phyloP scores from a whole-genome alignment of 1,284 basidiomycete genomes.

The Leccinum brunneo-olivaceum region DNA sequence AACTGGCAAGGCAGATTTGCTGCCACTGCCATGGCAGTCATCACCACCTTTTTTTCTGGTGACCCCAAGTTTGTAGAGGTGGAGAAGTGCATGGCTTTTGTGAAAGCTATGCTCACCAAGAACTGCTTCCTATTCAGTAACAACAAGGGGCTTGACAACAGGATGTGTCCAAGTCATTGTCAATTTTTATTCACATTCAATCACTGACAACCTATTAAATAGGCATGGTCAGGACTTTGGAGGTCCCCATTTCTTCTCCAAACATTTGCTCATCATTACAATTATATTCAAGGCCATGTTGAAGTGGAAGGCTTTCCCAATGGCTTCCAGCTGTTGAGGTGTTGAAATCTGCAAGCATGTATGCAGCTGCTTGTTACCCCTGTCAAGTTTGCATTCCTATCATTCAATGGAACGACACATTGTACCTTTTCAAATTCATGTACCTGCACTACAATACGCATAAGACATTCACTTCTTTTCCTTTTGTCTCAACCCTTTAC shows the following conservation, averaged over 20 bases:
- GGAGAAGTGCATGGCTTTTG: not conserved
- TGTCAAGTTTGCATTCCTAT: too few relatives aligned
- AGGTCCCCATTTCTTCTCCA: not conserved
- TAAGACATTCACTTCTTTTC: too few relatives aligned
- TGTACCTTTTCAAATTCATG: too few relatives aligned
- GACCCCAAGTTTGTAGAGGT: not conserved
- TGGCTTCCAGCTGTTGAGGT: not conserved
- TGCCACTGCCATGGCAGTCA: not conserved
- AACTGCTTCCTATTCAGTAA: slow-evolving; percentile 3
- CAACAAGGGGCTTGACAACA: slow-evolving; percentile 1
- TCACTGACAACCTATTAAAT: not conserved
- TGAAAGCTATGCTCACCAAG: slow-evolving; percentile 1
- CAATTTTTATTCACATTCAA: not conserved
- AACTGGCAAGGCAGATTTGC: slow-evolving; percentile 1
- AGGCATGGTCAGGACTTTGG: slow-evolving; percentile 6
- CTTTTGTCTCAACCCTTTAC: too few relatives aligned
- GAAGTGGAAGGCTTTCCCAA: not conserved
- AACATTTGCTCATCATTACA: slow-evolving; percentile 1
- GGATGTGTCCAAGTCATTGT: not conserved
- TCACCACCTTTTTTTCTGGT: slow-evolving; percentile 1
- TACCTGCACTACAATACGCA: too few relatives aligned
- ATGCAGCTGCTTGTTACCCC: too few relatives aligned
- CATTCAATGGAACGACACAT: too few relatives aligned
- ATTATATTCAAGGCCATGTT: not conserved
- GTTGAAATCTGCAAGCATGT: too few relatives aligned